Base-by-base conservation (phyloP, 1,284 basidiomycete genomes). In the Porodaedalea pini region DNA sequence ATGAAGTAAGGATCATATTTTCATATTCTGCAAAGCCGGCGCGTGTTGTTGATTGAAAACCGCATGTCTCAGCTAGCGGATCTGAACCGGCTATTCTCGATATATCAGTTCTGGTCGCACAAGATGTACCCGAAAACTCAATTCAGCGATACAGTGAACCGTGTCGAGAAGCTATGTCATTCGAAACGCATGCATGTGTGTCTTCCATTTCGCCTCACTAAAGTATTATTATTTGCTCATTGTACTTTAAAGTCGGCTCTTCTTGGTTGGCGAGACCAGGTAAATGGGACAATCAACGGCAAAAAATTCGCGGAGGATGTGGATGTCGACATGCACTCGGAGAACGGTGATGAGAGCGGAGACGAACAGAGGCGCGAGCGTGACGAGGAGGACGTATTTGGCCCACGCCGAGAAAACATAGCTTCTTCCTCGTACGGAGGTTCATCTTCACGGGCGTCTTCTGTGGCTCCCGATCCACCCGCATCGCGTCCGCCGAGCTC, bases 71-170 rank as follows among this genome's bases (percentile, higher is more conserved):
- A 95, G 93, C 76, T 76, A 21, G 71, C 80, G 54, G 94, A 98
- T 69, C 78, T 98, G 36, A 82, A 82, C 61, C 77, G 87, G 32
- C 71, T 97, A 15, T 75, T 97, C 54, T 82, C 86, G 62, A 74
- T 89, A 53, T 97, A 97, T 68, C 92, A 93, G 65, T 88, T 94
- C 65, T 98, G 94, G 94, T 80, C 92, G 1, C 94, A 97, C 70
- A 81, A 81, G 63, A 80, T 98, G 79, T 94, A 88, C 67, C 94
- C 94, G 2, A 92, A 89, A 67, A 87, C 82, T 6, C 85, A 87
- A 51, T 95, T 97, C 70, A 77, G 77, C 47, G 92, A 95, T 68
- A 95, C 92, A 0, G 81, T 94, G 5, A 73, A 81, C 32, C 79
- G 86, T 2, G 81, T 96, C 4, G 94, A 97, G 74, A 90, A 86